A percentile compares a stretch with the other conserved stretches of the same genome.
phyloP scores from a whole-genome alignment of 2,329 filamentous ascomycete genomes.

The Exophiala phaeomuriformis region DNA sequence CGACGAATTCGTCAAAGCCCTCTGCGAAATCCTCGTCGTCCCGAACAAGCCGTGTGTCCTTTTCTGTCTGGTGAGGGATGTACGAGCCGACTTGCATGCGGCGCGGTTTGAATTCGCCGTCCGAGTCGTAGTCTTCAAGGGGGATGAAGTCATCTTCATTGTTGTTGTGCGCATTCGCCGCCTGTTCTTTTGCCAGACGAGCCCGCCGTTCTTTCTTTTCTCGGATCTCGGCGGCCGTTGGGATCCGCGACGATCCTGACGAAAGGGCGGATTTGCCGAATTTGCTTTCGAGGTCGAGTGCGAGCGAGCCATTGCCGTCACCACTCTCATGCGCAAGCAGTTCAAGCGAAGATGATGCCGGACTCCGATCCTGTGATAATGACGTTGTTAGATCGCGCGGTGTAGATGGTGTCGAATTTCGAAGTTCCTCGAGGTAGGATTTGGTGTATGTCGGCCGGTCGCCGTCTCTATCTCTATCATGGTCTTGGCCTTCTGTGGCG shows the following conservation, averaged over 20 bases:
- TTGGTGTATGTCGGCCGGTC: slow-evolving; percentile 66
- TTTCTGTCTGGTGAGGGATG: slow-evolving; percentile 46
- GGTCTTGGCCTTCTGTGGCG: slow-evolving; percentile 5
- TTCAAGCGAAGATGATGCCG: neutral
- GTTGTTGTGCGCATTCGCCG: slow-evolving; percentile 4
- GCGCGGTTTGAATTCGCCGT: slow-evolving; percentile 25
- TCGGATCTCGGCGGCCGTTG: slow-evolving; percentile 75
- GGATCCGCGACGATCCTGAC: slow-evolving; percentile 47
- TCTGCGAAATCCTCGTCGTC: slow-evolving; percentile 92
- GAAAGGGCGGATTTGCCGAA: slow-evolving; percentile 39
- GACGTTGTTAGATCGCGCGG: slow-evolving; percentile 53
- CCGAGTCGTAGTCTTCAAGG: slow-evolving; percentile 30
- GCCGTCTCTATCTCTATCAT: slow-evolving; percentile 32
- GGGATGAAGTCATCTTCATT: slow-evolving; percentile 36
- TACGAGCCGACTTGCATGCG: slow-evolving; percentile 31
- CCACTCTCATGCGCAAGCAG: neutral
- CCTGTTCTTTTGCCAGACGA: slow-evolving; percentile 64
- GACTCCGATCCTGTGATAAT: slow-evolving; percentile 16
- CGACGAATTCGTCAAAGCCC: slow-evolving; percentile 85
- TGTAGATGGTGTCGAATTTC: slow-evolving; percentile 75
- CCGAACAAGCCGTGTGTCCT: slow-evolving; percentile 65
- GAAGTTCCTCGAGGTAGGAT: slow-evolving; percentile 77
- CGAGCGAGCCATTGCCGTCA: neutral
- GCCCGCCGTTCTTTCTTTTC: slow-evolving; percentile 86
- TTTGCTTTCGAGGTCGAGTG: slow-evolving; percentile 42